Evolutionary conservation across 371 early-diverging fungal genomes (phyloP), one percentile per base, ranked within the genome.

Genomic region (Conidiobolus incongruus): DNA sequence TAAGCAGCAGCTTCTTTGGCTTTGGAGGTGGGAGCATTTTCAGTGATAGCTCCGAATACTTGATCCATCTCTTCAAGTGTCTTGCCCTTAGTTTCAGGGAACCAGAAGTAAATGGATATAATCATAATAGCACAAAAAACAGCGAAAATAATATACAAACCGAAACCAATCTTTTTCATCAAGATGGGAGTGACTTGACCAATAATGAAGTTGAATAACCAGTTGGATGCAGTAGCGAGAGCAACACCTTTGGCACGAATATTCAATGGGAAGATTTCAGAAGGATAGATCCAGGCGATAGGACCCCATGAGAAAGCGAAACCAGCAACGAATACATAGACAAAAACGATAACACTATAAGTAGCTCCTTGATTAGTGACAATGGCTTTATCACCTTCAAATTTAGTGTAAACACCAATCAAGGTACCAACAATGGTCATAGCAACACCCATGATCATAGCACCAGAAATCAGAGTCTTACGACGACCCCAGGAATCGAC

Each of bases 241-340:
- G 80, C 80, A 34, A 82, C 67, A 26, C 80, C 91, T 61, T 84
- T 86, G 44, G 83, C 72, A 37, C 79, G 67, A 35, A 79, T 63
- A 28, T 71, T 21, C 2, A 33, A 32, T 0, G 47, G 47, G 26
- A 36, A 47, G 37, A 84, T 76, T 51, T 93, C 94, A 15, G 89
- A 69, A 28, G 89, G 89, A 59, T 85, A 86, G 42, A 82, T 74
- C 94, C 92, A 93, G 17, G 81, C 85, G 28, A 47, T 65, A 20
- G 92, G 88, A 11, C 90, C 91, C 90, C 88, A 90, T 23, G 87
- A 74, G 50, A 69, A 65, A 30, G 88, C 81, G 52, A 84, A 89
- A 23, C 62, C 60, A 17, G 68, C 72, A 23, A 83, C 73, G 50
- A 75, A 76, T 21, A 75, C 36, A 48, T 77, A 83, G 26, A 76